Evolutionary conservation across 768 basidiomycete genomes (phyloP).

Genomic region (Lactarius evosmus): DNA sequence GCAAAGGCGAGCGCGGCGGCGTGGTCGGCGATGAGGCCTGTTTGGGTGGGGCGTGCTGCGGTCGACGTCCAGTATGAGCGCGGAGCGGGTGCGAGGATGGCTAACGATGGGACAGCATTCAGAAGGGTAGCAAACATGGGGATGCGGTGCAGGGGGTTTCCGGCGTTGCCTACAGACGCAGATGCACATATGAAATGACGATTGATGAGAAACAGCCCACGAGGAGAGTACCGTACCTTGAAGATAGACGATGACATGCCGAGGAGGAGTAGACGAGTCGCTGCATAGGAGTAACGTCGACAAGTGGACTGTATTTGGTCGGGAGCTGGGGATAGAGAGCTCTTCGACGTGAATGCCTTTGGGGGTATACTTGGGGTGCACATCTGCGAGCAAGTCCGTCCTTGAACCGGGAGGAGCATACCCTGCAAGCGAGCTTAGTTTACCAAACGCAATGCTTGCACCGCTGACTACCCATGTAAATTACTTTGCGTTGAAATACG

Average conservation of each 20-base stretch:
- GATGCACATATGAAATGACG: background rate
- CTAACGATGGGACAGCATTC: slow-evolving; percentile 21
- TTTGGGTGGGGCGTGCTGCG: slow-evolving; percentile 38
- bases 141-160: slow-evolving; percentile 45
- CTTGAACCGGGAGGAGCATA: slow-evolving; percentile 44
- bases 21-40: slow-evolving; percentile 43
- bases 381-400: slow-evolving; percentile 34
- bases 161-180: slow-evolving; percentile 43
- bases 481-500: slow-evolving; percentile 47
- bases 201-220: no score
- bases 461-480: slow-evolving; percentile 43
- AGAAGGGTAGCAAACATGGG: slow-evolving; percentile 42
- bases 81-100: slow-evolving; percentile 43
- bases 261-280: slow-evolving; percentile 4
- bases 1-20: slow-evolving; percentile 35
- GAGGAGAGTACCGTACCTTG: slow-evolving; percentile 34
- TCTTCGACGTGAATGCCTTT: slow-evolving; percentile 33
- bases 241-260: slow-evolving; percentile 36
- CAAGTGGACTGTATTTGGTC: slow-evolving; percentile 26
- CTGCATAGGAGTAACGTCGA: slow-evolving; percentile 32
- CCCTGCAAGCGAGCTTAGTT: slow-evolving; percentile 28
- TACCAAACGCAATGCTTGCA: background rate
- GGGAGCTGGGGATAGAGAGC: slow-evolving; percentile 30
- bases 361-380: slow-evolving; percentile 28
- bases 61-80: slow-evolving; percentile 52